These are phyloP conservation scores for Mortierella sp. DNA, from an alignment of 371 early-diverging fungal genomes.

Conservation along the genomic window DNA sequence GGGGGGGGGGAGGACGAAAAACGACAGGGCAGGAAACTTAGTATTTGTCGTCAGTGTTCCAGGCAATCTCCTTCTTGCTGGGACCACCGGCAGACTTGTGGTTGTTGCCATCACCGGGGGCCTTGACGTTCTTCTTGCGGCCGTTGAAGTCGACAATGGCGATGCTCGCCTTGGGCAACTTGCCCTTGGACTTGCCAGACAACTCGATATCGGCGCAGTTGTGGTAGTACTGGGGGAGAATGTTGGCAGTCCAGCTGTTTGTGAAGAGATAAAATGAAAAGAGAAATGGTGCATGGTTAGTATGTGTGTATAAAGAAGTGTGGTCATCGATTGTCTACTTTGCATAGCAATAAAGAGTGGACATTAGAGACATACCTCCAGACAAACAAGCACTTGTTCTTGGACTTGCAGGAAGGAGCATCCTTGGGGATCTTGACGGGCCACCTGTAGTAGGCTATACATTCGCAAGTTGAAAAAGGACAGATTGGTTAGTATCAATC, in stretches of 20 bases:
- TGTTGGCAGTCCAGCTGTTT: constrained; percentile 74
- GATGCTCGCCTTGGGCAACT: constrained; percentile 23
- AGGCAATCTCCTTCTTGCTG: constrained; percentile 31
- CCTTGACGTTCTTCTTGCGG: constrained; percentile 32
- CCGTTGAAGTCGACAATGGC: constrained; percentile 43
- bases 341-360: neutral
- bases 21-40: neutral
- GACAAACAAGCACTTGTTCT: constrained; percentile 64
- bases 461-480: neutral
- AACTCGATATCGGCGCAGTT: constrained; percentile 79
- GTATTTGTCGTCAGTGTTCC: constrained; percentile 37
- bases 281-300: neutral
- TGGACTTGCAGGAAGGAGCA: constrained; percentile 62
- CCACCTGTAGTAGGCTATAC: constrained; percentile 54
- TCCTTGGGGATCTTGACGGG: constrained; percentile 68
- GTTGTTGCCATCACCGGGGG: constrained; percentile 43
- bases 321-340: neutral
- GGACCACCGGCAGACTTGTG: constrained; percentile 39
- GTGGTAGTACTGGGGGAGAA: constrained; percentile 81
- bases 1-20: neutral
- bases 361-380: constrained; percentile 62
- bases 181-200: constrained; percentile 22
- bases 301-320: neutral
- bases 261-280: neutral
- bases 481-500: neutral